Conservation (phyloP, 2,329 filamentous ascomycete species). For the Lachnellula willkommii region DNA sequence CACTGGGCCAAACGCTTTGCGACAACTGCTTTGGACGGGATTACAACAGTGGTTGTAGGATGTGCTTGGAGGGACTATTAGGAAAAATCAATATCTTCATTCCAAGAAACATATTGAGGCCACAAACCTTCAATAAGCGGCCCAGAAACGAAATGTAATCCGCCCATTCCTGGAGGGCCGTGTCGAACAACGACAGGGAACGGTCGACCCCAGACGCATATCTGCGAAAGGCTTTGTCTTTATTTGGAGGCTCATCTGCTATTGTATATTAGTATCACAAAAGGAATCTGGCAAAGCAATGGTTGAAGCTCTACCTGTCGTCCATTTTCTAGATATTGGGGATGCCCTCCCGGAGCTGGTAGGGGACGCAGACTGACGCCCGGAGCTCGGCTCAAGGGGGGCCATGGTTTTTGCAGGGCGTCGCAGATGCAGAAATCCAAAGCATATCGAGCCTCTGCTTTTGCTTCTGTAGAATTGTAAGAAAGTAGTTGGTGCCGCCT, state of each 20-base stretch:
- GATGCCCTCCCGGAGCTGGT: slow-evolving; percentile 79
- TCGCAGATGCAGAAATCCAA: slow-evolving; percentile 18
- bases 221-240: slow-evolving; percentile 71
- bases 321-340: slow-evolving; percentile 69
- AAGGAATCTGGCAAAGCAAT: not conserved
- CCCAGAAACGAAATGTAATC: slow-evolving; percentile 98
- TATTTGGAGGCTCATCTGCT: slow-evolving; percentile 49
- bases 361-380: slow-evolving; percentile 62
- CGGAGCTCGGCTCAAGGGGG: slow-evolving; percentile 51
- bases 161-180: slow-evolving; percentile 93
- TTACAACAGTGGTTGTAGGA: slow-evolving; percentile 61
- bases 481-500: not conserved
- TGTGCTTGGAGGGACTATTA: slow-evolving; percentile 79
- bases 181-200: slow-evolving; percentile 84
- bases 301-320: slow-evolving; percentile 56
- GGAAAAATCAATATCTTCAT: slow-evolving; percentile 24
- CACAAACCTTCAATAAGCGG: slow-evolving; percentile 73
- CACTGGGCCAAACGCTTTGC: slow-evolving; percentile 93
- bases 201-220: slow-evolving; percentile 87
- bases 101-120: slow-evolving; percentile 5
- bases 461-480: not conserved
- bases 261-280: not conserved
- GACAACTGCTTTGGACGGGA: slow-evolving; percentile 78
- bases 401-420: slow-evolving; percentile 46
- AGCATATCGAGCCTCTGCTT: slow-evolving; percentile 13